Conservation (phyloP, 371 early-diverging fungal species). For the Mucor ambiguus region DNA sequence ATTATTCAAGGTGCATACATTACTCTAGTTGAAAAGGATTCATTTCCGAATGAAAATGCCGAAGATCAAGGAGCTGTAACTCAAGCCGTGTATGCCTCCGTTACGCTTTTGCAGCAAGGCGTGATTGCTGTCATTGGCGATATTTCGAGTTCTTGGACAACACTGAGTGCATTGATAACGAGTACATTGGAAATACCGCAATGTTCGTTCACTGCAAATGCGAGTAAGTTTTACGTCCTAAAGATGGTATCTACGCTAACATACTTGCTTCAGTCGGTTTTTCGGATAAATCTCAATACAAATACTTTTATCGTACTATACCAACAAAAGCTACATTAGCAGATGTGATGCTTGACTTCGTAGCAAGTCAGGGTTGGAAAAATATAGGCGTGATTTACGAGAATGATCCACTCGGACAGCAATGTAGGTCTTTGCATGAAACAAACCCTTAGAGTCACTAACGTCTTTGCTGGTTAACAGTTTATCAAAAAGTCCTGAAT, state of each 20-base stretch:
- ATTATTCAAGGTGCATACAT: slow-evolving; percentile 56
- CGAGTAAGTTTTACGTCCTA: slow-evolving; percentile 21
- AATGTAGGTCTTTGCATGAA: slow-evolving; percentile 27
- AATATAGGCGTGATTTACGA: slow-evolving; percentile 47
- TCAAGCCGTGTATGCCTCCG: slow-evolving; percentile 58
- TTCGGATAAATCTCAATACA: slow-evolving; percentile 37
- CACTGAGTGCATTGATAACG: slow-evolving; percentile 51
- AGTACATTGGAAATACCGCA: slow-evolving; percentile 52
- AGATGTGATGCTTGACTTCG: slow-evolving; percentile 43
- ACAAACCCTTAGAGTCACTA: background rate
- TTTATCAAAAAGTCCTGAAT: slow-evolving; percentile 38
- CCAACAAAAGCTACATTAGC: slow-evolving; percentile 42
- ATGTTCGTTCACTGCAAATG: slow-evolving; percentile 51
- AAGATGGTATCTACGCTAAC: background rate
- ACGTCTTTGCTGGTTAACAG: slow-evolving; percentile 5
- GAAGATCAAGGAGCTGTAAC: slow-evolving; percentile 41
- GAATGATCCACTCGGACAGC: slow-evolving; percentile 45
- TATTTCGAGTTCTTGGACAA: slow-evolving; percentile 50
- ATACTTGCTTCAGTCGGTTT: slow-evolving; percentile 30
- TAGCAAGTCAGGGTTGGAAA: slow-evolving; percentile 38
- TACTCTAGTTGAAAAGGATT: slow-evolving; percentile 56
- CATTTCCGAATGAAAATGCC: slow-evolving; percentile 45
- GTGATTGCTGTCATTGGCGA: slow-evolving; percentile 58
- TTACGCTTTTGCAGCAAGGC: slow-evolving; percentile 51
- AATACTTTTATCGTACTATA: slow-evolving; percentile 54